These are phyloP conservation scores for Marchantia paleacea DNA, from an alignment of 225 moss, liverwort and hornwort species.

Conservation along the genomic window DNA sequence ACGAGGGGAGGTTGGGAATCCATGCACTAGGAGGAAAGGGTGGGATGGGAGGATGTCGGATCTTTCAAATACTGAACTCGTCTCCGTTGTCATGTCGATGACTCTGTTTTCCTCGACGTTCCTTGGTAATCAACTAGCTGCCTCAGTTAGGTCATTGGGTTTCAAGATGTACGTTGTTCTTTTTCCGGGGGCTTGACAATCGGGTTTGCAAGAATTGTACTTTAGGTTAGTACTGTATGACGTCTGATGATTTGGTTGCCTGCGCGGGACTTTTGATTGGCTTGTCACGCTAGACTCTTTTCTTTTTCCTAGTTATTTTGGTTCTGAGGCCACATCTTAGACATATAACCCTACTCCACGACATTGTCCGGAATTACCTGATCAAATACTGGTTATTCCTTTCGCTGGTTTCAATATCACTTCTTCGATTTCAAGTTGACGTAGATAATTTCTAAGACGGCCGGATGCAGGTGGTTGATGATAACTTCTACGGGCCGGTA, in stretches of 20 bases:
- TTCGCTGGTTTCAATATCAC: neutral
- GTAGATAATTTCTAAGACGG: neutral
- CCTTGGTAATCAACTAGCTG: neutral
- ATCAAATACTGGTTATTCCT: neutral
- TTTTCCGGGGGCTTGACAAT: neutral
- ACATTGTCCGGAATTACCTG: neutral
- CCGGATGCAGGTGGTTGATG: neutral
- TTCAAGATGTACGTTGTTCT: neutral
- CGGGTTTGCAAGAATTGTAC: neutral
- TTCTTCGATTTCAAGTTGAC: neutral
- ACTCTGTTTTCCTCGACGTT: neutral
- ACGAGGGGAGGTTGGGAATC: neutral
- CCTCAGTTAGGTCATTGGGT: neutral
- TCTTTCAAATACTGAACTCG: neutral
- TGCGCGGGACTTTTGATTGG: neutral
- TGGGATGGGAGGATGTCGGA: neutral
- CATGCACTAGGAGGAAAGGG: neutral
- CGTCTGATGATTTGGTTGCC: neutral
- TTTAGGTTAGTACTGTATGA: neutral
- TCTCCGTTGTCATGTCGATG: neutral
- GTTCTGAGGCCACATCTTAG: neutral
- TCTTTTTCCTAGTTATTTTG: neutral
- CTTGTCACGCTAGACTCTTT: neutral
- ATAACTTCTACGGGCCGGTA: neutral
- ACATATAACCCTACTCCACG: neutral